Conservation (phyloP, 2,329 filamentous ascomycete species). For the Botryosphaeria agaves region DNA sequence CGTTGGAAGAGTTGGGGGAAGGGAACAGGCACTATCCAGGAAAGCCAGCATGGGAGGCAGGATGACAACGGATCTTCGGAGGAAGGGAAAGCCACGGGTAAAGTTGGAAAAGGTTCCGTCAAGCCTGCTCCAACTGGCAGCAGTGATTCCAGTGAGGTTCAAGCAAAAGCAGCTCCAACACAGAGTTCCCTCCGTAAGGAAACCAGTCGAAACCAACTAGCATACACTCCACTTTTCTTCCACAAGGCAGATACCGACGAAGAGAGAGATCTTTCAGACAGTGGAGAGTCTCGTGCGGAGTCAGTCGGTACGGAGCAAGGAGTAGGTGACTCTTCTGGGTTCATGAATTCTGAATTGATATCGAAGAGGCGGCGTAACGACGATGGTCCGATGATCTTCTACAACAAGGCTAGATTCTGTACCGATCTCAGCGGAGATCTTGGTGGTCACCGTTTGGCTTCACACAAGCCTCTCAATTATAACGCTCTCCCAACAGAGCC, state of each 20-base stretch:
- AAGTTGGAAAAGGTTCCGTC: neutral
- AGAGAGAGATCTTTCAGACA: slow-evolving; percentile 16
- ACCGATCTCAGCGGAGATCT: slow-evolving; percentile 63
- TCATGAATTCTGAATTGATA: slow-evolving; percentile 28
- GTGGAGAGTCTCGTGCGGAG: slow-evolving; percentile 12
- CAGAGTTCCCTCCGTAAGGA: slow-evolving; percentile 1
- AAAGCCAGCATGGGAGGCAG: no score
- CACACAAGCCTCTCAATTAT: slow-evolving; percentile 9
- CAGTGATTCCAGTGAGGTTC: neutral
- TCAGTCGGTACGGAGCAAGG: slow-evolving; percentile 5
- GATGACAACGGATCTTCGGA: slow-evolving; percentile 34
- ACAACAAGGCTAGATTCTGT: slow-evolving; percentile 63
- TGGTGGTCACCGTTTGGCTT: slow-evolving; percentile 12
- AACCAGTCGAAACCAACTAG: slow-evolving; percentile 16
- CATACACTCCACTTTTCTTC: slow-evolving; percentile 30
- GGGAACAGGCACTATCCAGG: no score
- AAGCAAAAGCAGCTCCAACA: slow-evolving; percentile 5
- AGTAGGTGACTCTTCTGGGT: slow-evolving; percentile 21
- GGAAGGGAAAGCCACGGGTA: slow-evolving; percentile 9
- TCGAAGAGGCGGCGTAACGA: slow-evolving; percentile 38
- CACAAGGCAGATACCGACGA: slow-evolving; percentile 25
- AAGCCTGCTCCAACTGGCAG: neutral
- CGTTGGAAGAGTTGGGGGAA: slow-evolving; percentile 63
- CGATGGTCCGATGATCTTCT: slow-evolving; percentile 69
- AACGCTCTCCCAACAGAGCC: slow-evolving; percentile 14